Conservation (phyloP, 2,329 filamentous ascomycete species). For the Exophiala spinifera region DNA sequence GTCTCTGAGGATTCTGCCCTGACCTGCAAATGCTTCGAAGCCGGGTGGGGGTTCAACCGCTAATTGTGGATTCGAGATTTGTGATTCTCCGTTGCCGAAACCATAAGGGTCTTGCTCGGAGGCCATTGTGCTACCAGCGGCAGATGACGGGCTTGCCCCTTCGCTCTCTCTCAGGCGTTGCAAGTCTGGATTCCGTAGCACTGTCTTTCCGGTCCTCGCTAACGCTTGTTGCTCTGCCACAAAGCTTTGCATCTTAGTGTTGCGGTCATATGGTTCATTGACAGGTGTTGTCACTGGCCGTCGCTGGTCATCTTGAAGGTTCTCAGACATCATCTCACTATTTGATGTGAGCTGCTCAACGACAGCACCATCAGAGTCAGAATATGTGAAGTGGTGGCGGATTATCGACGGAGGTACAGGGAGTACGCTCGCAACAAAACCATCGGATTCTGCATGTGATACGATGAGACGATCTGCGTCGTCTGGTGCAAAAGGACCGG, state of each 20-base stretch:
- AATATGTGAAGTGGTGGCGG: slow-evolving; percentile 4
- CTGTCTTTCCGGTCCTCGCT: slow-evolving; percentile 27
- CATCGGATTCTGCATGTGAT: slow-evolving; percentile 10
- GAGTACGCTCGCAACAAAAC: not conserved
- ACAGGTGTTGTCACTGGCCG: not conserved
- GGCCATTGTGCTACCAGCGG: slow-evolving; percentile 1
- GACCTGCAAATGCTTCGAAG: slow-evolving; percentile 5
- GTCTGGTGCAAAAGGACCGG: not conserved
- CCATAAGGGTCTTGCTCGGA: not conserved
- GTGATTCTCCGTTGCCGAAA: not conserved
- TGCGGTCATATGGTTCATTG: slow-evolving; percentile 26
- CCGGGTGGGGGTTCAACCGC: slow-evolving; percentile 14
- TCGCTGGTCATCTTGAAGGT: not conserved
- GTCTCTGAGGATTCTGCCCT: not conserved
- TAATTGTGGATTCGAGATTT: not conserved
- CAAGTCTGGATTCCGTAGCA: slow-evolving; percentile 26
- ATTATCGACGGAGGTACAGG: not conserved
- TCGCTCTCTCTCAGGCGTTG: slow-evolving; percentile 14
- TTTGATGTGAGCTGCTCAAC: not conserved
- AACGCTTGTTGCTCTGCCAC: slow-evolving; percentile 26
- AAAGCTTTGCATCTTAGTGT: slow-evolving; percentile 27
- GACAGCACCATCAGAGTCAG: not conserved
- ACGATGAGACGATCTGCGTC: slow-evolving; percentile 5
- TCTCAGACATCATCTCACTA: not conserved
- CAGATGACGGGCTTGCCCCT: not conserved